Percentiles rank a stretch among this genome's conserved stretches.
These are phyloP conservation scores for Murraya paniculata DNA, from an alignment of 345 rosid species.

Conservation along the genomic window DNA sequence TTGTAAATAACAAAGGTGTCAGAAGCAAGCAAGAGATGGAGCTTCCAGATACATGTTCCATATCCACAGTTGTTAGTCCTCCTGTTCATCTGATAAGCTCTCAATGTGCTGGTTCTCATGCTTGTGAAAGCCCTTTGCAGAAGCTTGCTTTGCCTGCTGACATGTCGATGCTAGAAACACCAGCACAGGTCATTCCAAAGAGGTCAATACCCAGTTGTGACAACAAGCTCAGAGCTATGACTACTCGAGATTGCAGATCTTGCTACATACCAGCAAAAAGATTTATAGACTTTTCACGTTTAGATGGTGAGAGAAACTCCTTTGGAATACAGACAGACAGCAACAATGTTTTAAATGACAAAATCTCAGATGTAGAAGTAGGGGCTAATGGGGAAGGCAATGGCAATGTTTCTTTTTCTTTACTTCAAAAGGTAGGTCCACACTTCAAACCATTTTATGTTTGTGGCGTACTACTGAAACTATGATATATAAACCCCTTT, in stretches of 20 bases:
- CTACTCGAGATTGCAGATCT: slow-evolving; percentile 14
- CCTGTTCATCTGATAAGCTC: slow-evolving; percentile 1
- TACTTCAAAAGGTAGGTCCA: slow-evolving; percentile 22
- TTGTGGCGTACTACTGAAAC: not conserved
- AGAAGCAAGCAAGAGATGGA: slow-evolving; percentile 19
- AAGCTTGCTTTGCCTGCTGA: slow-evolving; percentile 23
- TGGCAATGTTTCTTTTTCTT: slow-evolving; percentile 6
- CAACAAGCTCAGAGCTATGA: slow-evolving; percentile 9
- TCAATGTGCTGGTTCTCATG: slow-evolving; percentile 4
- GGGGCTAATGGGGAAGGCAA: not conserved
- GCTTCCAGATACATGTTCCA: slow-evolving; percentile 9
- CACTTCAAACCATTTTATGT: not conserved
- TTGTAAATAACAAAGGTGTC: slow-evolving; percentile 8
- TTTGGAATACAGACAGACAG: slow-evolving; percentile 6
- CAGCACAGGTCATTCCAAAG: slow-evolving; percentile 46
- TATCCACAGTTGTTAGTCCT: not conserved
- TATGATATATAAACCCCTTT: not conserved
- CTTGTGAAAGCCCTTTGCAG: slow-evolving; percentile 32
- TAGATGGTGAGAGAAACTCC: slow-evolving; percentile 20
- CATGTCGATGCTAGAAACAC: slow-evolving; percentile 33
- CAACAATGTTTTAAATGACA: slow-evolving; percentile 7
- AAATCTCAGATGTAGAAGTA: not conserved
- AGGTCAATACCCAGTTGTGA: slow-evolving; percentile 33
- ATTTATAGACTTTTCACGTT: slow-evolving; percentile 34
- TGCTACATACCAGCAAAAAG: slow-evolving; percentile 41